phyloP scores from a whole-genome alignment of 2,329 filamentous ascomycete species.

The Stagonosporopsis rhizophila region DNA sequence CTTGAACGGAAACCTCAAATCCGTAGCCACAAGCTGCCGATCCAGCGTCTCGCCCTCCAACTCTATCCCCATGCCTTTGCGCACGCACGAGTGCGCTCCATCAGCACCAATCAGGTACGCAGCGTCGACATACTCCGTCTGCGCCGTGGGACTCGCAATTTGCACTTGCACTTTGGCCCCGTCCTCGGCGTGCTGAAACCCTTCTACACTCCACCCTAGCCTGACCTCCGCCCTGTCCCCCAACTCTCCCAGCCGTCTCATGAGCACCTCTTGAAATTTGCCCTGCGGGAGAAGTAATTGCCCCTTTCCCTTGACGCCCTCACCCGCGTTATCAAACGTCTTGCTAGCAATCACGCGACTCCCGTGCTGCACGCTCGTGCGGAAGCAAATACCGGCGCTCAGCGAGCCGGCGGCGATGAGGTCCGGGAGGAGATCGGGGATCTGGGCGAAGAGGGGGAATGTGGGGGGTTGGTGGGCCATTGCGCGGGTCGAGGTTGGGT shows the following conservation, averaged over 20 bases:
- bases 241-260: slow-evolving; percentile 24
- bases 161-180: neutral
- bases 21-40: slow-evolving; percentile 49
- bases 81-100: slow-evolving; percentile 34
- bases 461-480: slow-evolving; percentile 54
- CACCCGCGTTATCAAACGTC: slow-evolving; percentile 31
- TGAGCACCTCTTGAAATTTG: slow-evolving; percentile 40
- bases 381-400: slow-evolving; percentile 39
- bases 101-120: slow-evolving; percentile 43
- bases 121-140: slow-evolving; percentile 29
- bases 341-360: slow-evolving; percentile 40
- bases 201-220: slow-evolving; percentile 28
- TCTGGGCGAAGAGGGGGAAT: slow-evolving; percentile 49
- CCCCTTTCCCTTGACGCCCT: slow-evolving; percentile 31
- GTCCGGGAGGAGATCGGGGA: slow-evolving; percentile 46
- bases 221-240: slow-evolving; percentile 24
- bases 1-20: slow-evolving; percentile 48
- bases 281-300: slow-evolving; percentile 43
- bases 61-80: slow-evolving; percentile 27
- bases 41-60: slow-evolving; percentile 48
- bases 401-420: slow-evolving; percentile 38
- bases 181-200: neutral
- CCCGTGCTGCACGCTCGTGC: slow-evolving; percentile 32
- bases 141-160: neutral
- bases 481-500: slow-evolving; percentile 47